Percentiles rank a stretch among this genome's conserved stretches.
These are phyloP conservation scores for Bauhinia variegata DNA, from an alignment of 306 rosid species.

Conservation along the genomic window DNA sequence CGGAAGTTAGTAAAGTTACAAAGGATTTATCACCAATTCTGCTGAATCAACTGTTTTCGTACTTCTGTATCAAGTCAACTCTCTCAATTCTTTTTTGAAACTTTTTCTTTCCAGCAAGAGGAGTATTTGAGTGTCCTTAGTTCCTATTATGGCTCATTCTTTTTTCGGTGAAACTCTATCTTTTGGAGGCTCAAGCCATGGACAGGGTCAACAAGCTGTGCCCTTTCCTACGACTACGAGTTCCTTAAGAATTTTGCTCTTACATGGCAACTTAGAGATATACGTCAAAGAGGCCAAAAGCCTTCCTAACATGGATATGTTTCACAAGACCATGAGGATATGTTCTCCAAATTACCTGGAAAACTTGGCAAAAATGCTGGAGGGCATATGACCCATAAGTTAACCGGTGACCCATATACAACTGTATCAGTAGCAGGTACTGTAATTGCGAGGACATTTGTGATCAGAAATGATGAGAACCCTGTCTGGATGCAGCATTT, in stretches of 20 bases:
- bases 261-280: conserved; percentile 79
- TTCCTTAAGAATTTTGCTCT: conserved; percentile 56
- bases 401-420: conserved; percentile 85
- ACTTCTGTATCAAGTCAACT: not conserved
- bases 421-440: conserved; percentile 64
- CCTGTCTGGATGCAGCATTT: conserved; percentile 89
- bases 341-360: conserved; percentile 49
- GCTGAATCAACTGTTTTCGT: not conserved
- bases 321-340: conserved; percentile 62
- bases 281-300: conserved; percentile 60
- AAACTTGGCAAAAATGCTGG: conserved; percentile 42
- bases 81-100: not conserved
- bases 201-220: conserved; percentile 55
- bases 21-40: no score
- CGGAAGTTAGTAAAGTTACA: not conserved
- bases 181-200: conserved; percentile 68
- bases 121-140: not conserved
- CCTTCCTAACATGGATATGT: conserved; percentile 80
- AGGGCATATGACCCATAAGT: conserved; percentile 36
- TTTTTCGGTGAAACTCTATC: conserved; percentile 51
- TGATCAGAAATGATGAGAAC: conserved; percentile 65
- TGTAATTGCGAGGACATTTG: conserved; percentile 82
- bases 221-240: conserved; percentile 55
- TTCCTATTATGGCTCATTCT: conserved; percentile 47
- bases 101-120: not conserved